Conservation (phyloP, 352 stramenopile species). For the Elongisporangium senticosum region DNA sequence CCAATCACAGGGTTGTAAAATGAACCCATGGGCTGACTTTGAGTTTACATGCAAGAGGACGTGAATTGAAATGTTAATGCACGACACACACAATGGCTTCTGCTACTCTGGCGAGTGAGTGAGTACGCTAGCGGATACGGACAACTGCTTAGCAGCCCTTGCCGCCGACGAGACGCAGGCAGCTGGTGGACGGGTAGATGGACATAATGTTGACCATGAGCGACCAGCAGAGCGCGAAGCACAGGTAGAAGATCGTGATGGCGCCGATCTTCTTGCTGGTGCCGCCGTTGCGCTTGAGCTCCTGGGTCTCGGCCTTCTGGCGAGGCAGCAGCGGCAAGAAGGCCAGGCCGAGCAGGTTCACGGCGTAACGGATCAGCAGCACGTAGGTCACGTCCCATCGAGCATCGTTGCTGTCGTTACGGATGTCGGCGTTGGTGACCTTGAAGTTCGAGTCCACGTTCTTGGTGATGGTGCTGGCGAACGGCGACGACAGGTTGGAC, state of each 20-base stretch:
- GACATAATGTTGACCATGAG: constrained; percentile 27
- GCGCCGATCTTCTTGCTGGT: constrained; percentile 21
- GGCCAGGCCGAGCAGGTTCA: constrained; percentile 18
- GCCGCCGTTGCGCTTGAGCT: constrained; percentile 31
- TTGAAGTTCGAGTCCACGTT: constrained; percentile 30
- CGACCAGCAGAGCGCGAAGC: constrained; percentile 13
- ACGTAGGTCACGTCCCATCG: constrained; percentile 37
- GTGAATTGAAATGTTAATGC: background rate
- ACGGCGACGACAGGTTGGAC: constrained; percentile 28
- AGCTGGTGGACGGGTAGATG: constrained; percentile 20
- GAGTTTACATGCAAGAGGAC: background rate
- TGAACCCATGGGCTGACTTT: too few species aligned
- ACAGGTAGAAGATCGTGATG: constrained; percentile 28
- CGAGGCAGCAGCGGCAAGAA: constrained; percentile 35
- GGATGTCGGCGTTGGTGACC: constrained; percentile 36
- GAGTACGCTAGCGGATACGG: too few species aligned
- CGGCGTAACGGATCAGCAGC: constrained; percentile 30
- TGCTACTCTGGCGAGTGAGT: background rate
- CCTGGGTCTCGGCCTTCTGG: constrained; percentile 39
- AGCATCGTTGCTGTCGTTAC: constrained; percentile 22
- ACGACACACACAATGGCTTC: background rate
- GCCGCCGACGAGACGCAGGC: constrained; percentile 16
- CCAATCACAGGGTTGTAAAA: too few species aligned
- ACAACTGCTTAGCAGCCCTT: constrained; percentile 10
- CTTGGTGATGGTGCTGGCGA: constrained; percentile 35